Conservation (phyloP, 176 grass and related monocot genomes). For the Aegilops tauschii region DNA sequence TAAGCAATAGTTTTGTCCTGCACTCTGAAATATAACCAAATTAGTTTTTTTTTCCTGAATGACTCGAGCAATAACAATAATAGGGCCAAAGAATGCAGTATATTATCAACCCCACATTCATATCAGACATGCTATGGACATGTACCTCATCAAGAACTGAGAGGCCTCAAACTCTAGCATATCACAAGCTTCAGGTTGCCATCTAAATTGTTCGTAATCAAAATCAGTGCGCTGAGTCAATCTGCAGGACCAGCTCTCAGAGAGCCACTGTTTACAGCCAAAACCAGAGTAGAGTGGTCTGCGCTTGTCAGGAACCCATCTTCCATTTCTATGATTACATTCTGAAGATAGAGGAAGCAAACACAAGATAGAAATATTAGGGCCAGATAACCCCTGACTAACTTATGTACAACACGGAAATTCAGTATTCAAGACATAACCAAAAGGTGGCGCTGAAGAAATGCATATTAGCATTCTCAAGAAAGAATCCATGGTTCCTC, state of each 20-base stretch:
- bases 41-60: conserved; percentile 13
- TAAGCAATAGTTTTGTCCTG: conserved; percentile 89
- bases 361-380: conserved; percentile 25
- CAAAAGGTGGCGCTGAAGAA: background rate
- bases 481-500: conserved; percentile 13
- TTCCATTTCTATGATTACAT: conserved; percentile 74
- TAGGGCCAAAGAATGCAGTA: conserved; percentile 21
- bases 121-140: conserved; percentile 11
- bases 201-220: conserved; percentile 81
- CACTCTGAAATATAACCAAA: conserved; percentile 74
- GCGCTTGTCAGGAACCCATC: conserved; percentile 64
- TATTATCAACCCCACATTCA: conserved; percentile 33
- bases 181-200: conserved; percentile 76
- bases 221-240: conserved; percentile 77
- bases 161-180: conserved; percentile 67
- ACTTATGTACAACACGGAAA: conserved; percentile 9
- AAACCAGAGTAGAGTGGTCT: conserved; percentile 82
- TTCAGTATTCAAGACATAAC: background rate
- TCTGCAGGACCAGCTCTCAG: conserved; percentile 84
- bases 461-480: conserved; percentile 17
- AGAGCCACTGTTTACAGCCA: conserved; percentile 81
- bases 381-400: background rate
- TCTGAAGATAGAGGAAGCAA: conserved; percentile 40
- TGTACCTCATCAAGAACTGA: conserved; percentile 75
- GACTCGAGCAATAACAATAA: background rate